Evolutionary conservation across 352 stramenopile species (phyloP), one percentile per base, ranked within the genome.

Genomic region (Bremia lactucae): DNA sequence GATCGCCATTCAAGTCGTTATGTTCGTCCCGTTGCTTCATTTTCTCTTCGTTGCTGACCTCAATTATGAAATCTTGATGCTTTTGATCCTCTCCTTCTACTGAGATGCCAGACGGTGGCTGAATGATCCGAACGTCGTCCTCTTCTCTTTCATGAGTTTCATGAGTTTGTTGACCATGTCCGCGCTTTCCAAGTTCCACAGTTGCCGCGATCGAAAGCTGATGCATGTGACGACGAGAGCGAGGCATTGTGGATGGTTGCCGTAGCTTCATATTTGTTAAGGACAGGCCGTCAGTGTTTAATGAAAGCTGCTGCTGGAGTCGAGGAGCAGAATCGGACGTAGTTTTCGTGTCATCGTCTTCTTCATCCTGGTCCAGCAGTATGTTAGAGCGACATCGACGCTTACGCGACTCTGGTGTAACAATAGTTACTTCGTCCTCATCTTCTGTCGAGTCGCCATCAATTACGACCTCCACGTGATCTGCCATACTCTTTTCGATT

Each of bases 391-490:
- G 58, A 21, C 73, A 71, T 13, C 62, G 59, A 21, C 73, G 72
- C 52, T 86, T 86, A 41, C 75, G 74, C 23, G 59, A 65, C 44
- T 73, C 55, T n/a, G 71, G 68, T 14, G 62, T 70, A 25, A 84
- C 49, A 35, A 87, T 68, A 42, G 64, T 44, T 31, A 83, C 62
- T 5, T 71, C 67, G 10, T 68, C 60, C 0, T 80, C 73, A 6
- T 79, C 72, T 7, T 83, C 62, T 2, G 68, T 70, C 34, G 69
- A 81, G 46, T 88, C 68, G 36, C 61, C 67, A 24, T 88, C 72
- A 54, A 84, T 87, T 55, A 83, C 59, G 45, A 85, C 70, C 65
- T 87, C 72, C 20, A 81, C 59, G 14, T 52, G 65, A 37, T 37
- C 31, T 6, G 44, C 6, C 51, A 60, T 60, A n/a, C n/a, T n/a